phyloP scores from a whole-genome alignment of 164 flowering plant genomes.

The Akebia trifoliata region DNA sequence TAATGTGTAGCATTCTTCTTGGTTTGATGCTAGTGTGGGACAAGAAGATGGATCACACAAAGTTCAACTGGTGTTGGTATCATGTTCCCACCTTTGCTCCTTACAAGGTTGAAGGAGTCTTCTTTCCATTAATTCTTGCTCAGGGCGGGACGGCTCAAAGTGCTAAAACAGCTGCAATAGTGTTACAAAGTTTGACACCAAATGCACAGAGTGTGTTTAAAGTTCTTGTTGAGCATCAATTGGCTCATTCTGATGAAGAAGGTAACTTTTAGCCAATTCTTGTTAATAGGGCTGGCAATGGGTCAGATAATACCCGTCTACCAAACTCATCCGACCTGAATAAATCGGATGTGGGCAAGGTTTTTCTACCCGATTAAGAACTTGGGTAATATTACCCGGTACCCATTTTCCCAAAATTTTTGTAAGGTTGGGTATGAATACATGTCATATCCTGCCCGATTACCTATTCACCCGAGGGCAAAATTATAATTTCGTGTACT shows the following conservation, averaged over 20 bases:
- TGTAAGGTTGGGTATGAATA: too few species aligned
- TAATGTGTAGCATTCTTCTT: neutral
- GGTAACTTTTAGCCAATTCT: conserved; percentile 35
- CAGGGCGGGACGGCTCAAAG: conserved; percentile 59
- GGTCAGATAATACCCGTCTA: too few species aligned
- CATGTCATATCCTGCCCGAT: too few species aligned
- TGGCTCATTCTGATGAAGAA: conserved; percentile 81
- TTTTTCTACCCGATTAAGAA: too few species aligned
- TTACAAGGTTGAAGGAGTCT: conserved; percentile 76
- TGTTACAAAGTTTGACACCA: conserved; percentile 92
- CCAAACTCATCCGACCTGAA: too few species aligned
- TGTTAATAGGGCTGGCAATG: too few species aligned
- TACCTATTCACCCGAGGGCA: too few species aligned
- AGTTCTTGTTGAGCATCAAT: conserved; percentile 81
- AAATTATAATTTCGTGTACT: too few species aligned
- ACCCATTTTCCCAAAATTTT: too few species aligned
- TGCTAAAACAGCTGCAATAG: conserved; percentile 84
- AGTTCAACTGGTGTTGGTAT: conserved; percentile 94
- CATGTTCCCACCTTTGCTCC: conserved; percentile 93
- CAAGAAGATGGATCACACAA: conserved; percentile 94
- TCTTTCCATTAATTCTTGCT: conserved; percentile 76
- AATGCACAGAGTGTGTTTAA: conserved; percentile 93
- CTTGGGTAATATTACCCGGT: too few species aligned
- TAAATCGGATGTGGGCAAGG: too few species aligned
- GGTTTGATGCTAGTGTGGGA: conserved; percentile 73